Evolutionary conservation across 257 asterid genomes (phyloP), one percentile per base, ranked within the genome.

Genomic region (Agastache rugosa): DNA sequence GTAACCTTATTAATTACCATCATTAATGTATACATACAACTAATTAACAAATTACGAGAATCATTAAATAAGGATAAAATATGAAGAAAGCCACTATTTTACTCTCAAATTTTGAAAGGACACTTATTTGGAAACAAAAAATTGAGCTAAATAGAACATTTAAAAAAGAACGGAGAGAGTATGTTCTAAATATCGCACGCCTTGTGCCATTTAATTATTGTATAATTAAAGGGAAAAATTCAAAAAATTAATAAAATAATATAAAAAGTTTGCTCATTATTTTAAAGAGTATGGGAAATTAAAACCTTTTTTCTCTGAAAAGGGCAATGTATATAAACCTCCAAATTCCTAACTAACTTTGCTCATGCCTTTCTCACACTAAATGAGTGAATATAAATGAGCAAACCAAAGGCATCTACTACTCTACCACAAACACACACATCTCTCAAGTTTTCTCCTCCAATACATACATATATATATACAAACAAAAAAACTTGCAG

Each of bases 321-420:
- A 65, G 79, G 72, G 78, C n/a, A 74, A 68, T 56, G 72, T 80
- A 75, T 72, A 71, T 20, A 71, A 70, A 81, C 73, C 78, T 67
- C 44, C 64, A 54, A 82, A 54, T 29, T 53, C 69, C 42, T 75
- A 75, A 67, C 81, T 63, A 60, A 78, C 83, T 67, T 59, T 15
- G 73, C 31, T 27, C 73, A 62, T 41, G 59, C 64, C 63, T 67
- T 64, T 59, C 75, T 75, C 83, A 75, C 71, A 78, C 81, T 41
- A 75, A 75, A 75, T 20, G 74, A 64, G 83, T 78, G 81, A 82
- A 78, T 82, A 78, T 82, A 82, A 78, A 72, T 71, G 75, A 71
- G 67, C 78, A 78, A 74, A 71, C 83, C 80, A 82, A 71, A 72
- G 63, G 74, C 78, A 81, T 74, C 78, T 71, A 23, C 71, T 25